Evolutionary conservation across 805 yeast species (phyloP).

Genomic region (Candida pseudofarinosa): DNA sequence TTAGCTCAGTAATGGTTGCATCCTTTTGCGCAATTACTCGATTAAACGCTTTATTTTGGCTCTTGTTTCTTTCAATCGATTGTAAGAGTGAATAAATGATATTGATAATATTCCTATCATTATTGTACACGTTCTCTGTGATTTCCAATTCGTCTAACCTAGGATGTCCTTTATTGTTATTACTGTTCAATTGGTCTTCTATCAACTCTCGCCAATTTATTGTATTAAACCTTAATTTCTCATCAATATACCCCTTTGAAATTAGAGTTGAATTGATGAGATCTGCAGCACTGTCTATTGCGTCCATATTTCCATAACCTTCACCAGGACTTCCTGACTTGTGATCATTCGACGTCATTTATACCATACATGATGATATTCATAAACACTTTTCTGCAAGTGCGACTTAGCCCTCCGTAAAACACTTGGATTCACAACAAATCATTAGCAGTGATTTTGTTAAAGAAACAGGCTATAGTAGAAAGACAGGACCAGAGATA

Average conservation of each 20-base stretch:
- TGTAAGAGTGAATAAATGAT: conserved; percentile 31
- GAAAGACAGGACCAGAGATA: no score
- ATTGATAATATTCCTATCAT: conserved; percentile 36
- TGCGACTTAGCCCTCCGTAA: neutral
- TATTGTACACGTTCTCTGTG: conserved; percentile 28
- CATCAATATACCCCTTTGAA: conserved; percentile 32
- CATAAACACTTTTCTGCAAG: neutral
- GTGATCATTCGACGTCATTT: conserved; percentile 4
- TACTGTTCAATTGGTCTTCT: conserved; percentile 18
- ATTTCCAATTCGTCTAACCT: conserved; percentile 15
- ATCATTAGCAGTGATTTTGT: no score
- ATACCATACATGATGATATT: neutral
- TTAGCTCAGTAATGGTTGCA: conserved; percentile 20
- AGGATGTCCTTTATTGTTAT: conserved; percentile 2
- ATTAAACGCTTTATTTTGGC: conserved; percentile 28
- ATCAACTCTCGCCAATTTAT: conserved; percentile 32
- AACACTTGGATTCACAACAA: no score
- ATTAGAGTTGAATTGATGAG: conserved; percentile 30
- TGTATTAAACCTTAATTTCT: conserved; percentile 27
- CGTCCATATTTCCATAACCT: conserved; percentile 23
- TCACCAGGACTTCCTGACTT: neutral
- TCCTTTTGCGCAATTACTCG: conserved; percentile 26
- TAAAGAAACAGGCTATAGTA: no score
- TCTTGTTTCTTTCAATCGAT: conserved; percentile 29
- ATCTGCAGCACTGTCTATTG: conserved; percentile 34